phyloP scores from a whole-genome alignment of 176 grass and related monocot species.

The Ampelocalamus luodianensis region DNA sequence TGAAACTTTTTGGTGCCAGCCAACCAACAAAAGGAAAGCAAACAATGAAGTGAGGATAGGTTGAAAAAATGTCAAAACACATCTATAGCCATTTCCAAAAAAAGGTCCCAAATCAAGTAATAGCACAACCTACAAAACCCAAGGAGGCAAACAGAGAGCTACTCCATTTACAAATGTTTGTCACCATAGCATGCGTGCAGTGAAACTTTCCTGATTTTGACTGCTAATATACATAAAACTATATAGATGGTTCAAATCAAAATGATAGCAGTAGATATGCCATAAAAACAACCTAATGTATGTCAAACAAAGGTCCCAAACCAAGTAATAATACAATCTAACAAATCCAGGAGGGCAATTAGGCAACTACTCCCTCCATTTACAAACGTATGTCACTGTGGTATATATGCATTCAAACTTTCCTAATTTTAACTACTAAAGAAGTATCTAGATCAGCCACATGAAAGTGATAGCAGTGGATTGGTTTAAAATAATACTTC shows the following conservation, averaged over 20 bases:
- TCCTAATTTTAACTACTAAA: not conserved
- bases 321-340: slow-evolving; percentile 16
- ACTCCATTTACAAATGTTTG: not conserved
- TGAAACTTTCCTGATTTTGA: slow-evolving; percentile 16
- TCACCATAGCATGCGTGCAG: not conserved
- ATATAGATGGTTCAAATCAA: slow-evolving; percentile 8
- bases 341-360: not conserved
- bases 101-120: slow-evolving; percentile 30
- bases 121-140: slow-evolving; percentile 7
- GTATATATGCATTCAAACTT: not conserved
- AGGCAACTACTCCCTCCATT: not conserved
- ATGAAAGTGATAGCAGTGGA: not conserved
- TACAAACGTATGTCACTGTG: not conserved
- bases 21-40: not conserved
- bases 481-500: not conserved
- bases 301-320: not conserved
- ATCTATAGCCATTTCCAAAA: slow-evolving; percentile 3
- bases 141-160: slow-evolving; percentile 11
- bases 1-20: not conserved
- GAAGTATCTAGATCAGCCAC: not conserved
- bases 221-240: not conserved
- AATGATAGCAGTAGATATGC: not conserved
- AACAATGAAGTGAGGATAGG: not conserved
- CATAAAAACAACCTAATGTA: slow-evolving; percentile 2
- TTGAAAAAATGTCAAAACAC: not conserved